Evolutionary conservation across 2,329 filamentous ascomycete species (phyloP).

Genomic region (Neonectria neomacrospora): DNA sequence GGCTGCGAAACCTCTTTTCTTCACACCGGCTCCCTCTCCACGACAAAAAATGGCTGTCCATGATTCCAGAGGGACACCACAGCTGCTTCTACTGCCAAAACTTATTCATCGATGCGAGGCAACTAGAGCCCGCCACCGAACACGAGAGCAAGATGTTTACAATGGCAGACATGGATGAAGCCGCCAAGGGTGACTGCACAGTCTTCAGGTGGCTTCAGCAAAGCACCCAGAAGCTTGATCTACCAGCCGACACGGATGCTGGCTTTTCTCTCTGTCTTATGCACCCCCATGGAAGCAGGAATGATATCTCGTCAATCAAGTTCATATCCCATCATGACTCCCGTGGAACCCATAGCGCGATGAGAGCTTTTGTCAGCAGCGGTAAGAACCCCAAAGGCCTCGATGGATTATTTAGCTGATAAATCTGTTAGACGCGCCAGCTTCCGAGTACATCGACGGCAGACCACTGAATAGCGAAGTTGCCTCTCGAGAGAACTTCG

Average conservation of each 20-base stretch:
- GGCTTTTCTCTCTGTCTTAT: not conserved
- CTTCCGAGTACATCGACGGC: not conserved
- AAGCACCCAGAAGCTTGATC: not conserved
- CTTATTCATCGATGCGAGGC: not conserved
- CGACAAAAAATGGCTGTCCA: not conserved
- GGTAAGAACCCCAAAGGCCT: not conserved
- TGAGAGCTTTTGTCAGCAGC: not conserved
- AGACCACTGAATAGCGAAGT: not conserved
- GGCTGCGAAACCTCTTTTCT: not conserved
- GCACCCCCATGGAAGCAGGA: not conserved
- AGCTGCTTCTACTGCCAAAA: not conserved
- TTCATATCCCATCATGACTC: not conserved
- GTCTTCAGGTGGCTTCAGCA: not conserved
- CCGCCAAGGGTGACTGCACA: not conserved
- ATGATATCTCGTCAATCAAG: not conserved
- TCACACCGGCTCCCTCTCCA: not conserved
- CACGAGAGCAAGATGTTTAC: not conserved
- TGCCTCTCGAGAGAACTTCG: not conserved
- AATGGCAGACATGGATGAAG: not conserved
- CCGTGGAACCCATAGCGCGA: not conserved
- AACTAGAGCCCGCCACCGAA: not conserved
- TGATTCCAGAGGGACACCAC: not conserved
- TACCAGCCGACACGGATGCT: not conserved
- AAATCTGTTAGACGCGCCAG: not conserved
- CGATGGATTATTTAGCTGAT: not conserved